Evolutionary conservation across 2,329 filamentous ascomycete genomes (phyloP), one percentile per base, ranked within the genome.

Genomic region (Curvularia sp.): DNA sequence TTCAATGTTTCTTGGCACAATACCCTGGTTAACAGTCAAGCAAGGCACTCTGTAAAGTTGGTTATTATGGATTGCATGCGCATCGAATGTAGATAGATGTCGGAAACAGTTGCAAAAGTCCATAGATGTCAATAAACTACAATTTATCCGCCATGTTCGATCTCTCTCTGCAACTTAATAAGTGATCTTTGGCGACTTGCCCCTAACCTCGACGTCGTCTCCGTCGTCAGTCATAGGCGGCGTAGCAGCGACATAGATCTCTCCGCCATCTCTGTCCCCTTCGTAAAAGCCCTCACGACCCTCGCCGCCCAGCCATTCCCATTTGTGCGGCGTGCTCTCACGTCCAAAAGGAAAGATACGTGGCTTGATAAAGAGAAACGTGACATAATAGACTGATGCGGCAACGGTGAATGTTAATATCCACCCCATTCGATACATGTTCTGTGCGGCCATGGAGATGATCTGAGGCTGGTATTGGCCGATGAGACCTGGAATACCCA

Each of bases 371-470:
- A 70, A 60, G 4, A 62, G 15, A 19, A 55, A 65, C 10, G 55
- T 52, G 10, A 71, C 36, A 19, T 66, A 68, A 53, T 76, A 78
- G 2, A 76, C 57, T 0, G 62, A 51, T 6, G 66, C 69, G 2
- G 69, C 69, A 28, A 70, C 73, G 15, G 64, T 55, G 38, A 77
- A 72, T 1, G 72, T 74, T 34, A 77, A 61, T 2, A 77, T 28
- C 63, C 73, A 77, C 7, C 73, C 73, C 52, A 77, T 67, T 50
- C 74, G 72, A 51, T 76, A 78, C 69, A 78, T 75, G 41, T 77
- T 63, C 28, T 73, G 71, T 32, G 66, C 67, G 8, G 64, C 72
- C 23, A 68, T 60, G 38, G 68, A 72, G 25, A 77, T 70, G 64
- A 74, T 54, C 61, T 71, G 48, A 50, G 77, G 64, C 61, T 67